Conservation (phyloP, 2,329 filamentous ascomycete species). For the Colletotrichum liaoningense region DNA sequence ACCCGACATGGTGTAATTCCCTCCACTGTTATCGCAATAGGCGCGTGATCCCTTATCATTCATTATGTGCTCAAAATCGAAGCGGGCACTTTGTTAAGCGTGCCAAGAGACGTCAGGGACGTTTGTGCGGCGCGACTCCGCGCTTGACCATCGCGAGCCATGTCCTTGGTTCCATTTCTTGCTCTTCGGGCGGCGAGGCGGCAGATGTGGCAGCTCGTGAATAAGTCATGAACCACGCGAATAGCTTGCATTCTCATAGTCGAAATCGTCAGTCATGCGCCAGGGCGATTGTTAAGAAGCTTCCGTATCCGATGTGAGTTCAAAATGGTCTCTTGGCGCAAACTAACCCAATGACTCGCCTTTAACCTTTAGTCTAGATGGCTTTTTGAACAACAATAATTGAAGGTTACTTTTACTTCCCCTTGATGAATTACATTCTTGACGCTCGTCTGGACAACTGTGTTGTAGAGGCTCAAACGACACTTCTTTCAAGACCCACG, state of each 20-base stretch:
- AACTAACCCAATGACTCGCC: neutral
- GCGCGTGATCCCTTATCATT: conserved; percentile 7
- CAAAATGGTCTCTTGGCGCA: neutral
- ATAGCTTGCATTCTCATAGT: neutral
- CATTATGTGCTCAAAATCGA: neutral
- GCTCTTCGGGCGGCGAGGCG: neutral
- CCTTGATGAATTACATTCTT: neutral
- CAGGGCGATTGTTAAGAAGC: neutral
- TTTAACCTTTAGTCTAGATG: neutral
- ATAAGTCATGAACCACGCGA: neutral
- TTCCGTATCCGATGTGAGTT: neutral
- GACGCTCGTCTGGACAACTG: neutral
- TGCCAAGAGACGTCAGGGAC: conserved; percentile 23
- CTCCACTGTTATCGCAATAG: conserved; percentile 14
- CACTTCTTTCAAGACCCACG: neutral
- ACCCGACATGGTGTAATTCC: conserved; percentile 9
- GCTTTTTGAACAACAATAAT: neutral
- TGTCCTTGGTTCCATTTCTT: neutral
- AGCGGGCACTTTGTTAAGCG: neutral
- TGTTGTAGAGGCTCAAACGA: neutral
- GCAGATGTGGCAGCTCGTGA: neutral
- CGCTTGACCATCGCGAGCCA: neutral
- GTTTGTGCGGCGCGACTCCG: conserved; percentile 19
- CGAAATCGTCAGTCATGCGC: neutral
- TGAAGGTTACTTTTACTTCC: too few species aligned